Conservation (phyloP, 163 green algal species). For the Chloromonas sp. region DNA sequence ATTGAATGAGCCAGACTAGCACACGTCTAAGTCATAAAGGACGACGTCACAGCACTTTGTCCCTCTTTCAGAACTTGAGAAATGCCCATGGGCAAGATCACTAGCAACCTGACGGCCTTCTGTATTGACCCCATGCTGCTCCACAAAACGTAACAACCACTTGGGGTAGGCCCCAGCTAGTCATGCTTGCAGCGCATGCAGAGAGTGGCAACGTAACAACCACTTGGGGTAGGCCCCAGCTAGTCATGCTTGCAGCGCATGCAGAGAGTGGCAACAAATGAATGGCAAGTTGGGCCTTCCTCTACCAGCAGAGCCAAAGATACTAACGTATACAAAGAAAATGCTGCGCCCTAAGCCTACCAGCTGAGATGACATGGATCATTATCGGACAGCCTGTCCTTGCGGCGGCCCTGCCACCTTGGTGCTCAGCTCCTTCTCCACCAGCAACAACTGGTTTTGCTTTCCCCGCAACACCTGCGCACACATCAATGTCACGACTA, state of each 20-base stretch:
- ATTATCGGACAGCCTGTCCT: not conserved
- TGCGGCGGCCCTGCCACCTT: not conserved
- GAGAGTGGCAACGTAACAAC: not conserved
- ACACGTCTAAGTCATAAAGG: too few species aligned
- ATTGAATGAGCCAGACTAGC: too few species aligned
- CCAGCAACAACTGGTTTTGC: slow-evolving; percentile 4
- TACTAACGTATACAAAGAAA: not conserved
- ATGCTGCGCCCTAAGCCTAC: not conserved
- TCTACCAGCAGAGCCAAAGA: not conserved
- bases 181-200: not conserved
- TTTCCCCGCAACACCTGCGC: slow-evolving; percentile 5
- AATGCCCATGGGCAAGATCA: too few species aligned
- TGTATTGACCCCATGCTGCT: too few species aligned
- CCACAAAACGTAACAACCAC: too few species aligned
- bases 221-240: too few species aligned
- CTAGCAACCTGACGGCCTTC: too few species aligned
- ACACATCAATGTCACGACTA: not conserved
- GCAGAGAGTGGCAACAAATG: not conserved
- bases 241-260: not conserved
- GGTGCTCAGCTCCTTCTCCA: not conserved
- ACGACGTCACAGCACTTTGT: too few species aligned
- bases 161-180: too few species aligned
- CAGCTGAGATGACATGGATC: not conserved
- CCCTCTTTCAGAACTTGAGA: too few species aligned
- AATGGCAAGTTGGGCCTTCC: not conserved